Conservation (phyloP, 1,284 basidiomycete species). For the Afroboletus lepidellus region DNA sequence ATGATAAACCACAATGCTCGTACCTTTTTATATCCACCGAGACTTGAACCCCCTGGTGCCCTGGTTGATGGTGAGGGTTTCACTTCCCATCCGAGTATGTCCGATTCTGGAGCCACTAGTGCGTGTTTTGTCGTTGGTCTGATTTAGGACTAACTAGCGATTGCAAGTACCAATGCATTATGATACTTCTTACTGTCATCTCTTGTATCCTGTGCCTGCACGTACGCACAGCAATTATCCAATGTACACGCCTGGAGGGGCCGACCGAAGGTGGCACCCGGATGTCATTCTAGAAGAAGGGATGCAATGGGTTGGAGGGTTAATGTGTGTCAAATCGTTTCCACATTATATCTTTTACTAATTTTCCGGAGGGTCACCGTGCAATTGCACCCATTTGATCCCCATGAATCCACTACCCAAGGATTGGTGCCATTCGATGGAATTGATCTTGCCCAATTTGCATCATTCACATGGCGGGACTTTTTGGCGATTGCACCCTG, state of each 20-base stretch:
- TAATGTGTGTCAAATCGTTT: conserved; percentile 52
- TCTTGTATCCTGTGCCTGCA: conserved; percentile 58
- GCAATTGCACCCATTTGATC: conserved; percentile 54
- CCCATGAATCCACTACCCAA: conserved; percentile 41
- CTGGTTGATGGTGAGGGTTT: background rate
- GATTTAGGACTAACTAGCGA: background rate
- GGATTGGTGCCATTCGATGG: conserved; percentile 52
- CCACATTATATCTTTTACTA: conserved; percentile 2
- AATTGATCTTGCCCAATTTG: conserved; percentile 55
- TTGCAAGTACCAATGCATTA: conserved; percentile 4
- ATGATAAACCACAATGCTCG: conserved; percentile 65
- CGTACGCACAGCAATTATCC: conserved; percentile 61
- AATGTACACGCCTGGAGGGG: conserved; percentile 65
- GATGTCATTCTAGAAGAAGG: conserved; percentile 58
- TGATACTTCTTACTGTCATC: conserved; percentile 36
- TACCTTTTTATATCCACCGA: conserved; percentile 65
- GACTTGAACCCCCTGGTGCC: conserved; percentile 39
- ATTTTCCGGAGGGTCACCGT: conserved; percentile 53
- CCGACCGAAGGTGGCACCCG: conserved; percentile 63
- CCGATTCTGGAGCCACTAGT: conserved; percentile 8
- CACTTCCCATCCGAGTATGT: background rate
- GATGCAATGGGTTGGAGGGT: conserved; percentile 67
- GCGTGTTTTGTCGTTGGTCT: background rate
- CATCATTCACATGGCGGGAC: conserved; percentile 68
- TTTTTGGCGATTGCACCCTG: conserved; percentile 71